phyloP scores from a whole-genome alignment of 805 yeast genomes.

The Sugiyamaella chiloensis region DNA sequence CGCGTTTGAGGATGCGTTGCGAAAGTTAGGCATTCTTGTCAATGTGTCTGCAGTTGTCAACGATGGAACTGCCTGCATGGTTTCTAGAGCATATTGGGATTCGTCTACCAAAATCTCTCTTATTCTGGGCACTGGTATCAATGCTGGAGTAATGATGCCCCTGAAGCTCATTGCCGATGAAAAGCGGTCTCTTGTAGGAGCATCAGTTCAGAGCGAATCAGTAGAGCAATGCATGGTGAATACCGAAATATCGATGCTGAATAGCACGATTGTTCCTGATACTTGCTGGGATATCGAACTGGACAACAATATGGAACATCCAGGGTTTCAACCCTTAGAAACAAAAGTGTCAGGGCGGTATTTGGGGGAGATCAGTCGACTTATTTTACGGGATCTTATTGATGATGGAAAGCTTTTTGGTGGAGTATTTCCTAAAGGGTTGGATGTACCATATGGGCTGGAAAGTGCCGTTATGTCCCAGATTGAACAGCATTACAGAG shows the following conservation, averaged over 20 bases:
- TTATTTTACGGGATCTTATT: slow-evolving; percentile 65
- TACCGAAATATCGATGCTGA: slow-evolving; percentile 93
- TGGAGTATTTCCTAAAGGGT: slow-evolving; percentile 24
- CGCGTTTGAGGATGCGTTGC: slow-evolving; percentile 62
- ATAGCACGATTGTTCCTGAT: slow-evolving; percentile 71
- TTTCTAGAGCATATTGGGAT: slow-evolving; percentile 59
- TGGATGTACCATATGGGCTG: slow-evolving; percentile 27
- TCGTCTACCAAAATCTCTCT: slow-evolving; percentile 73
- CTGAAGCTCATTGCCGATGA: slow-evolving; percentile 61
- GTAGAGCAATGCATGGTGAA: slow-evolving; percentile 54
- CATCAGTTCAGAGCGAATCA: neutral
- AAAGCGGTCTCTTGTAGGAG: slow-evolving; percentile 40
- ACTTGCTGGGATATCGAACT: slow-evolving; percentile 71
- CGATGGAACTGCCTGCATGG: slow-evolving; percentile 83
- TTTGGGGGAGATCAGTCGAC: slow-evolving; percentile 79
- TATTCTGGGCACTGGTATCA: slow-evolving; percentile 91
- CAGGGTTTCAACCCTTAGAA: slow-evolving; percentile 82
- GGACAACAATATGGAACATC: slow-evolving; percentile 58
- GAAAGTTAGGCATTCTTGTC: slow-evolving; percentile 53
- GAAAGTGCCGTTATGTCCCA: slow-evolving; percentile 27
- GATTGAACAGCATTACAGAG: slow-evolving; percentile 25
- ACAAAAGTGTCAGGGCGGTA: slow-evolving; percentile 86
- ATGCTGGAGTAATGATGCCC: slow-evolving; percentile 66
- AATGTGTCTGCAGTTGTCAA: slow-evolving; percentile 77
- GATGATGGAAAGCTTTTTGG: slow-evolving; percentile 37